phyloP scores from a whole-genome alignment of 108 stramenopile species.

The Nitzschia putrida region DNA sequence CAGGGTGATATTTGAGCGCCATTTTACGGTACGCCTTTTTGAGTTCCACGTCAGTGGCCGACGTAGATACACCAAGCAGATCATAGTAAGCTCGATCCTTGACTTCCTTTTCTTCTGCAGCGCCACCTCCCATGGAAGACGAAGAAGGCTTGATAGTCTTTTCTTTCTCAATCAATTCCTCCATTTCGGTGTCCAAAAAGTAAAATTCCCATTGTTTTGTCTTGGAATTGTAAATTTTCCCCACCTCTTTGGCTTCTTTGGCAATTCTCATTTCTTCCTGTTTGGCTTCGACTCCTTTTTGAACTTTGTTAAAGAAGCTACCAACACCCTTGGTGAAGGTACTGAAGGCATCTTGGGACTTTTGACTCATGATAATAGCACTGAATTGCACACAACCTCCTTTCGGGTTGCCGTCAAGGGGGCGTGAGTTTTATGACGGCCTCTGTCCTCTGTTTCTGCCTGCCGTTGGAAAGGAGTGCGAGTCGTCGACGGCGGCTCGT shows the following conservation, averaged over 20 bases:
- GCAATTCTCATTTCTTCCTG: conserved; percentile 32
- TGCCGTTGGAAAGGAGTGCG: no score
- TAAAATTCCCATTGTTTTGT: conserved; percentile 46
- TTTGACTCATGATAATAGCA: neutral
- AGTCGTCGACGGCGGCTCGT: no score
- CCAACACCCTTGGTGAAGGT: conserved; percentile 25
- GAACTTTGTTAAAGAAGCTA: conserved; percentile 12
- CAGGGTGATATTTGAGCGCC: conserved; percentile 82
- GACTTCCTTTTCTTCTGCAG: conserved; percentile 44
- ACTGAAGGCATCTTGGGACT: neutral
- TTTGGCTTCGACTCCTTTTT: conserved; percentile 22
- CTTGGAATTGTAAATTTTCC: conserved; percentile 43
- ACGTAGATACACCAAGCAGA: conserved; percentile 74
- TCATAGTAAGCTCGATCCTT: conserved; percentile 88
- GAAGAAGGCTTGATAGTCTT: conserved; percentile 8
- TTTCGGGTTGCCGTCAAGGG: no score
- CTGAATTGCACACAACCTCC: no score
- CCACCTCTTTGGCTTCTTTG: conserved; percentile 40
- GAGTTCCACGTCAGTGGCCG: conserved; percentile 74
- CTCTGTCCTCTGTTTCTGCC: no score
- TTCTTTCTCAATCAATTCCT: conserved; percentile 37
- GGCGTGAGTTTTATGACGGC: no score
- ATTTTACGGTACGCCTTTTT: conserved; percentile 92
- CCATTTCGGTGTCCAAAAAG: conserved; percentile 43
- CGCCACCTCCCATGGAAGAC: neutral